These are phyloP conservation scores for Prototheca cutis DNA, from an alignment of 163 green algal species.

Conservation along the genomic window DNA sequence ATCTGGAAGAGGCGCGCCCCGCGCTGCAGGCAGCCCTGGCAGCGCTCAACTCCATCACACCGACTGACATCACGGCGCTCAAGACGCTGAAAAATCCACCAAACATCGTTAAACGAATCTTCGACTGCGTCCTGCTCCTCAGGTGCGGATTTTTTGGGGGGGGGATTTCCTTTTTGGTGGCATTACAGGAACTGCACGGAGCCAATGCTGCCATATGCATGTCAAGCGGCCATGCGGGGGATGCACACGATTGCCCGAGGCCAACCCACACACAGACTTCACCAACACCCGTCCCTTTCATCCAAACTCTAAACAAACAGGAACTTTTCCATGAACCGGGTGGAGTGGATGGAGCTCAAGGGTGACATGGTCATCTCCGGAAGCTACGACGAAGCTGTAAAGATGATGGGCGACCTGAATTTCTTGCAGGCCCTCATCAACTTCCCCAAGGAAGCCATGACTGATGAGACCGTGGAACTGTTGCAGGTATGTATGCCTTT, in stretches of 20 bases:
- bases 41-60: slow-evolving; percentile 82
- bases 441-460: slow-evolving; percentile 93
- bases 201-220: too few species aligned
- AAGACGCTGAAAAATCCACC: slow-evolving; percentile 94
- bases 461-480: slow-evolving; percentile 89
- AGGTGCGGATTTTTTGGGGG: slow-evolving; percentile 9
- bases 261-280: too few species aligned
- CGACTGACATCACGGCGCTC: slow-evolving; percentile 80
- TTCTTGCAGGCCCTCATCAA: slow-evolving; percentile 82
- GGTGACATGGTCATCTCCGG: slow-evolving; percentile 65
- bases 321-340: slow-evolving; percentile 40
- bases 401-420: slow-evolving; percentile 89
- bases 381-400: slow-evolving; percentile 74
- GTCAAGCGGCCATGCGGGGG: too few species aligned
- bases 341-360: slow-evolving; percentile 67
- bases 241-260: too few species aligned
- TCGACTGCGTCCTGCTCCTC: slow-evolving; percentile 88
- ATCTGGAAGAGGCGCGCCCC: slow-evolving; percentile 81
- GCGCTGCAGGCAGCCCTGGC: slow-evolving; percentile 78
- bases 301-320: too few species aligned
- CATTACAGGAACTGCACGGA: too few species aligned
- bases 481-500: slow-evolving; percentile 11
- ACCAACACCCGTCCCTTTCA: too few species aligned
- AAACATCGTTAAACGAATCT: slow-evolving; percentile 92
- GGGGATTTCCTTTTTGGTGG: not conserved